A percentile compares a stretch with the other conserved stretches of the same genome.
Evolutionary conservation across 805 yeast species (phyloP).

Genomic region (Starmerella vaccinii): DNA sequence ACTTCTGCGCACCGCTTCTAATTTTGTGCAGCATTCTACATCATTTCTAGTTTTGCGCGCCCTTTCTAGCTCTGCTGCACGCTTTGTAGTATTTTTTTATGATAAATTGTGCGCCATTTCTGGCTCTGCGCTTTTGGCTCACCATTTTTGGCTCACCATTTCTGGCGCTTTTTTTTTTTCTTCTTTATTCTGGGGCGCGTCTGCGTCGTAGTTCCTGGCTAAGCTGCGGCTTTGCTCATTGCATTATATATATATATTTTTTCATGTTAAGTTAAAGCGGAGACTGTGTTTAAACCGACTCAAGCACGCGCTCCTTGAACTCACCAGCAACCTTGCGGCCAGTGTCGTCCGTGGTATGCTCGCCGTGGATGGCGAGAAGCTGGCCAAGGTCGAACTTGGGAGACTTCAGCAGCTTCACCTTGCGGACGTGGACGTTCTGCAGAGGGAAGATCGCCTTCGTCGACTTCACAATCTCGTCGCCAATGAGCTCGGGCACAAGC

Average conservation of each 20-base stretch:
- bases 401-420: constrained; percentile 95
- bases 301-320: constrained; percentile 98
- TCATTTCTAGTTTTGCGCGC: no score
- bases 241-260: constrained; percentile 5
- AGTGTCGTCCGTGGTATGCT: constrained; percentile 84
- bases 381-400: constrained; percentile 98
- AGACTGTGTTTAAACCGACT: constrained; percentile 61
- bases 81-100: no score
- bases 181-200: no score
- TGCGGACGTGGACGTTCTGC: constrained; percentile 98
- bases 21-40: no score
- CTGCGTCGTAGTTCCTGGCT: no score
- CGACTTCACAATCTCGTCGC: constrained; percentile 96
- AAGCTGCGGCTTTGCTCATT: background rate
- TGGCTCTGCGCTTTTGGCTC: no score
- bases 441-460: constrained; percentile 92
- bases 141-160: no score
- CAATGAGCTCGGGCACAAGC: constrained; percentile 97
- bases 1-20: no score
- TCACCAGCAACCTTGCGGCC: constrained; percentile 89
- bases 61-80: no score
- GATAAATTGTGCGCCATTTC: no score
- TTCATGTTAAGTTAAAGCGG: constrained; percentile 11
- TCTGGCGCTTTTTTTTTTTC: no score
- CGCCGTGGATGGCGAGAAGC: constrained; percentile 95